These are phyloP conservation scores for Aquilaria sinensis DNA, from an alignment of 345 rosid species.

Conservation along the genomic window DNA sequence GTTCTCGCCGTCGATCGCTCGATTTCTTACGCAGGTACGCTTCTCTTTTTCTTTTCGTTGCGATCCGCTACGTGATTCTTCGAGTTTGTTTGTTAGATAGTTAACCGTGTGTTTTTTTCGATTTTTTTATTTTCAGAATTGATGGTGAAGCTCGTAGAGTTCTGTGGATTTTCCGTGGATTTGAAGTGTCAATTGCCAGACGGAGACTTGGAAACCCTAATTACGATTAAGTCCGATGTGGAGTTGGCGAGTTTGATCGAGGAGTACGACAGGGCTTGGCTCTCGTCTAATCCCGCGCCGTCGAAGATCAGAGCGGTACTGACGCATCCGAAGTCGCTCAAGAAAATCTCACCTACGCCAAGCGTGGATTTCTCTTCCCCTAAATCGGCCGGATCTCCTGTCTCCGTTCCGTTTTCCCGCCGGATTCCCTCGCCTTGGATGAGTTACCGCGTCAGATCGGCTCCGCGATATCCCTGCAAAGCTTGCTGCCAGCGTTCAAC, in stretches of 20 bases:
- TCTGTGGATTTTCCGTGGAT: conserved; percentile 47
- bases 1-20: conserved; percentile 70
- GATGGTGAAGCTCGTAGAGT: conserved; percentile 55
- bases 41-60: neutral
- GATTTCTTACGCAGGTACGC: conserved; percentile 54
- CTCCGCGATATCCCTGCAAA: no score
- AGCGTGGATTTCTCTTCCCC: conserved; percentile 33
- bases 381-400: conserved; percentile 1
- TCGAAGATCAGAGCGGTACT: conserved; percentile 23
- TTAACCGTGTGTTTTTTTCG: no score
- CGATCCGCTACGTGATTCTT: no score
- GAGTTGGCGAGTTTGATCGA: conserved; percentile 33
- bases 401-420: no score
- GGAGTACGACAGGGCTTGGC: conserved; percentile 17
- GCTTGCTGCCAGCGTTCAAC: no score
- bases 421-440: no score
- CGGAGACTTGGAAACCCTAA: conserved; percentile 50
- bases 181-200: conserved; percentile 42
- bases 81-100: neutral
- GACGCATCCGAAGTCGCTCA: conserved; percentile 7
- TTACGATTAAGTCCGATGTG: conserved; percentile 52
- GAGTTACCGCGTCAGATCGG: no score
- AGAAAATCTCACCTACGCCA: neutral
- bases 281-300: neutral
- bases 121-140: conserved; percentile 21